Evolutionary conservation across 495 filamentous ascomycete genomes (phyloP).

Genomic region (Chaetomium cochliodes): DNA sequence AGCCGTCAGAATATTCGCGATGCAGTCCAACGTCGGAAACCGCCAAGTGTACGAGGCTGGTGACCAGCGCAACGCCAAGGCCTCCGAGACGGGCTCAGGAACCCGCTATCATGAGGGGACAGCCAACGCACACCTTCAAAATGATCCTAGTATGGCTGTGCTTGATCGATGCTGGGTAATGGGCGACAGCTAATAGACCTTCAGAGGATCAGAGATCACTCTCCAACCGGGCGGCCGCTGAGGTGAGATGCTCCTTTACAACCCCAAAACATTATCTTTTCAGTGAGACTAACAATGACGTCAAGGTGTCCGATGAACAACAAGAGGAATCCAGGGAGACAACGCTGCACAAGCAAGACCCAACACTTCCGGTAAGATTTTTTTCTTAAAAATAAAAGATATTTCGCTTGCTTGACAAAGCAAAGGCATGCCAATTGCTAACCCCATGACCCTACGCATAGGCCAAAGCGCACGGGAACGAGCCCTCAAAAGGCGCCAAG

Average conservation of each 20-base stretch:
- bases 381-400: too few species aligned
- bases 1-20: constrained; percentile 15
- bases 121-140: constrained; percentile 60
- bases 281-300: background rate
- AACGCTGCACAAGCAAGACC: constrained; percentile 58
- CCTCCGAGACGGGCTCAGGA: constrained; percentile 52
- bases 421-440: background rate
- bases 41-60: constrained; percentile 49
- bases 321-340: constrained; percentile 52
- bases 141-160: constrained; percentile 62
- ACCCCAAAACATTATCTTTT: background rate
- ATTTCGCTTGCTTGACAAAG: background rate
- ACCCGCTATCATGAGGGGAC: constrained; percentile 66
- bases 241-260: constrained; percentile 33
- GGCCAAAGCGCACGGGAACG: constrained; percentile 69
- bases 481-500: constrained; percentile 68
- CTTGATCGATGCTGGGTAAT: too few species aligned
- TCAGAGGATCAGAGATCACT: constrained; percentile 78
- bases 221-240: constrained; percentile 68
- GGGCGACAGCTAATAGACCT: background rate
- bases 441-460: constrained; percentile 28
- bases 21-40: constrained; percentile 47
- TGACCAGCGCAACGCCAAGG: constrained; percentile 67
- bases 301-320: constrained; percentile 20
- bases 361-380: constrained; percentile 67